Base-by-base conservation (phyloP, 2,329 filamentous ascomycete species). In the Colletotrichum neosansevieriae region DNA sequence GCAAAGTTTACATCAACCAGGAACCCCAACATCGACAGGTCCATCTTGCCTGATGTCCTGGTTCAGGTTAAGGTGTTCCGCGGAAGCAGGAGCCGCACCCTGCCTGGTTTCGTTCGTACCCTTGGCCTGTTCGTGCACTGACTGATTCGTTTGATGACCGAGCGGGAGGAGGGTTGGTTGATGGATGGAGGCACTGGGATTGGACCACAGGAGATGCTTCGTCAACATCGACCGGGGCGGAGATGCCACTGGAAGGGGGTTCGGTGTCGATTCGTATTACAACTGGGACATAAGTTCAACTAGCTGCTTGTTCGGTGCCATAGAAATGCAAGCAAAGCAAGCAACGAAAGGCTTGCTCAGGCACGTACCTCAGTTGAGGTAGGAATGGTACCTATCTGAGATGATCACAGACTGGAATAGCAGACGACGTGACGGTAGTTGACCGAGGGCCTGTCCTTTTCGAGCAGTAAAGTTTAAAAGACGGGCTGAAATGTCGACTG, bases 91-190 rank as follows among this genome's bases (percentile, higher is more conserved):
- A 36, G 47, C 59, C 45, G 64, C 51, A 40, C 50, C 44, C 45
- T 51, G 29, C 51, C 45, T 51, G 29, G 21, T 42, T 56, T 44
- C 34, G 58, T 56, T 54, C 42, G 44, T 49, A 47, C 42, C 42
- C 58, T 38, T 45, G 36, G 51, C 59, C 51, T 57, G 59, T 50
- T 32, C 53, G 53, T 47, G 64, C 64, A 67, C 64, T 67, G 53
- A 53, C 64, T 67, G 53, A 53, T 58, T 64, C 32, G 47, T 64
- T 58, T 54, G 64, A 64, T 67, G 64, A 63, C 63, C 58, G 44
- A 67, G 36, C 60, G 53, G 49, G 60, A 38, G 44, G 36, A 64
- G 60, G 45, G 36, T 49, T 53, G 45, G 36, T 49, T 53, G 63
- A 40, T 47, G 40, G 63, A 61, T n/a, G 49, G 57, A 42, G 42